Base-by-base conservation (phyloP, 805 yeast genomes). In the Schizosaccharomyces japonicus region DNA sequence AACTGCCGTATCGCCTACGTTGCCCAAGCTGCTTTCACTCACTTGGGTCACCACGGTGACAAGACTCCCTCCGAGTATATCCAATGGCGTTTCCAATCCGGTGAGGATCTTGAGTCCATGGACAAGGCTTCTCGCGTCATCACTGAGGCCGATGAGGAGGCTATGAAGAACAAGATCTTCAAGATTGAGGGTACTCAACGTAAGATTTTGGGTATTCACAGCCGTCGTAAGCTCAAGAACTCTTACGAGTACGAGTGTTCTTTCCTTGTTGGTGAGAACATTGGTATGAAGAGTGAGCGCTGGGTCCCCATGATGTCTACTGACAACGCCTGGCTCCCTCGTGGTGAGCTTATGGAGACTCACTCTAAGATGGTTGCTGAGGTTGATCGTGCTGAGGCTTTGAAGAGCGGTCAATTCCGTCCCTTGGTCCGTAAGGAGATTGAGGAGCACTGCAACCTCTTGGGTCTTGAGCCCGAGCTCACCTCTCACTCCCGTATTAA, bases 61-160 rank as follows among this genome's bases (percentile, higher is more conserved):
- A 82, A 80, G 78, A 90, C 99, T 64, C 98, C 98, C 66, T 84
- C 95, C 63, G 98, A 90, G 76, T 90, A 90, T 75, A 90, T 90
- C 62, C 98, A 90, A 75, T 90, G 98, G 98, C 90, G 98, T 80
- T 90, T 87, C 95, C 98, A 90, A 76, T 90, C 98, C 66, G 98
- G 98, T 85, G 98, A 90, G 76, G 98, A 90, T 72, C 84, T 98
- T 75, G 98, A 90, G 76, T 90, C 98, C 71, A 90, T 90, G 98
- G 98, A 90, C 76, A 82, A 96, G 75, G 98, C 96, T 67, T 83
- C 92, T 69, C 83, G 98, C 76, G 87, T 79, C 68, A 84, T 90
- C 68, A 84, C 80, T 66, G 98, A 90, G 74, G 71, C 74, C 60
- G 98, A 90, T 72, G 95, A 85, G 75, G 75, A 78, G 69, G 82